A percentile compares a stretch with the other conserved stretches of the same genome.
Evolutionary conservation across 345 rosid species (phyloP).

Genomic region (Psidium guajava): DNA sequence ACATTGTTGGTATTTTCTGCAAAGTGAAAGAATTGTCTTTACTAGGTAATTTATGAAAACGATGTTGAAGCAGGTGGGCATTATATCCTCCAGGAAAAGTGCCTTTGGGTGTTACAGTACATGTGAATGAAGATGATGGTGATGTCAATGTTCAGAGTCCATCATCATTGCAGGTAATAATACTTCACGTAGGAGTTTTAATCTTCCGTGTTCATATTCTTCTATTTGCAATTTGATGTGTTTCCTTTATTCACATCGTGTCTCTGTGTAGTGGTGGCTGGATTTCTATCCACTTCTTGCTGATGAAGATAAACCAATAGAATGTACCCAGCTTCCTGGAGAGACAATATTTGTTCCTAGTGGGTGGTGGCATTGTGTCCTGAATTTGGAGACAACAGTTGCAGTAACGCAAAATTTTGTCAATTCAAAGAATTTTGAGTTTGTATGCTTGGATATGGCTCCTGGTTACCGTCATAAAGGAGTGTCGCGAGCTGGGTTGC

Average conservation of each 20-base stretch:
- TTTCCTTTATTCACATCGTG: not conserved
- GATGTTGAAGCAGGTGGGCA: conserved; percentile 68
- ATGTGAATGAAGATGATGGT: conserved; percentile 90
- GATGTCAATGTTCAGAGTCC: conserved; percentile 87
- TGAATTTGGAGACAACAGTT: conserved; percentile 78
- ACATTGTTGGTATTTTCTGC: not conserved
- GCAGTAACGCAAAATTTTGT: conserved; percentile 96
- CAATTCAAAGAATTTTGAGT: conserved; percentile 69
- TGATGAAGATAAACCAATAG: conserved; percentile 86
- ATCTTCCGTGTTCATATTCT: not conserved
- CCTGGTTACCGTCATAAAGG: conserved; percentile 97
- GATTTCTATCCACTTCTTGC: conserved; percentile 92
- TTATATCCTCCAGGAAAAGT: conserved; percentile 98
- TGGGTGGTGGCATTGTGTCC: conserved; percentile 99
- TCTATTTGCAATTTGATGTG: not conserved
- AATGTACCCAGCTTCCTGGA: conserved; percentile 81
- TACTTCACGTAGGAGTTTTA: not conserved
- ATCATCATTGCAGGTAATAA: conserved; percentile 76
- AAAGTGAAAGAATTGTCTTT: conserved; percentile 2
- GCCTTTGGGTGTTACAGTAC: conserved; percentile 91
- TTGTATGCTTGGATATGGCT: conserved; percentile 90
- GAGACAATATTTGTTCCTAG: conserved; percentile 94
- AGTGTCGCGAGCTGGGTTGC: conserved; percentile 84
- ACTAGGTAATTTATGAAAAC: not conserved
- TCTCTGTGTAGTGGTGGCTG: conserved; percentile 76